Base-by-base conservation (phyloP, 192 early-diverging fungal species). In the Polychytrium aggregatum region DNA sequence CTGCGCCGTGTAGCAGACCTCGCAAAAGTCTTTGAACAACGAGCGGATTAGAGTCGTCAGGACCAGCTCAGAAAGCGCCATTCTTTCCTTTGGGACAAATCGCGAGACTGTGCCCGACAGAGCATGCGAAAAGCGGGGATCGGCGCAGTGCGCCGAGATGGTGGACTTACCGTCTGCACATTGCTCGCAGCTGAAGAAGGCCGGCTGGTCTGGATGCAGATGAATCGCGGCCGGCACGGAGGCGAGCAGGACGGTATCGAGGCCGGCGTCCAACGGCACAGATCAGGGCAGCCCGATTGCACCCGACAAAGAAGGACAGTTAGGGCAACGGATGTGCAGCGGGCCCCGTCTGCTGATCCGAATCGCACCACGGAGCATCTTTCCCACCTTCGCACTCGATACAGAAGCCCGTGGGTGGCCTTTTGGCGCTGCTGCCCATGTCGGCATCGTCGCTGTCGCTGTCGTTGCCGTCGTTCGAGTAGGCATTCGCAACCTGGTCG, bases 11-110 rank as follows among this genome's bases (percentile, higher is more conserved):
- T 72, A 83, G 53, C 92, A 97, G 24, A 97, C 88, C 53, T 87
- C 83, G 62, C 92, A 97, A 76, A 86, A 97, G 48, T 83, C 68
- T n/a, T n/a, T n/a, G n/a, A n/a, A n/a, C n/a, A n/a, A n/a, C n/a
- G n/a, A n/a, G n/a, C n/a, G n/a, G n/a, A n/a, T n/a, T n/a, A n/a
- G n/a, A n/a, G n/a, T n/a, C n/a, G n/a, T n/a, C n/a, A n/a, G n/a
- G n/a, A n/a, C n/a, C n/a, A n/a, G n/a, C n/a, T n/a, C n/a, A n/a
- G n/a, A n/a, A n/a, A n/a, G n/a, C n/a, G n/a, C n/a, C n/a, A n/a
- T n/a, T n/a, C n/a, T n/a, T n/a, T n/a, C n/a, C n/a, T n/a, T n/a
- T n/a, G n/a, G n/a, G n/a, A n/a, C n/a, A n/a, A n/a, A n/a, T n/a
- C n/a, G n/a, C n/a, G n/a, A n/a, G n/a, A n/a, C n/a, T n/a, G n/a